Evolutionary conservation across 257 asterid species (phyloP).

Genomic region (Petunia secreta): DNA sequence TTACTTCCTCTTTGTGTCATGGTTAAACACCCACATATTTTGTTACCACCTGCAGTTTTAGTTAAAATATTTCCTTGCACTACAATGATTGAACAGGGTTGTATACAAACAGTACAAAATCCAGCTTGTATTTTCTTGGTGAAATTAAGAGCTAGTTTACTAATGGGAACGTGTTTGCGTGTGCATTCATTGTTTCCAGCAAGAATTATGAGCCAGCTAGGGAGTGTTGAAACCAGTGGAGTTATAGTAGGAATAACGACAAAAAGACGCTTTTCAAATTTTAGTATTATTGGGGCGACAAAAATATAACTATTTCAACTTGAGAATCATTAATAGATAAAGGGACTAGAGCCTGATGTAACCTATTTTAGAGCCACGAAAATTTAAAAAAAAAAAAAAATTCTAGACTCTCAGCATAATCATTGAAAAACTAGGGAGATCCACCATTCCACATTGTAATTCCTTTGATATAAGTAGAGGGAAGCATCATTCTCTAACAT

Average conservation of each 20-base stretch:
- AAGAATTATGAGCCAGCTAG: conserved; percentile 18
- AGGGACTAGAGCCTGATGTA: conserved; percentile 1
- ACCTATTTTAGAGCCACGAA: not conserved
- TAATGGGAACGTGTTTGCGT: not conserved
- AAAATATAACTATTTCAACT: not conserved
- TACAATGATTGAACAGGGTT: not conserved
- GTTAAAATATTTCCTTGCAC: no score
- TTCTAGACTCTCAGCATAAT: not conserved
- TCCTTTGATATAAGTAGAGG: conserved; percentile 1
- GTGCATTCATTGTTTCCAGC: not conserved
- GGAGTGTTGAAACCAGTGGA: not conserved
- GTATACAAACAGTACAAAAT: not conserved
- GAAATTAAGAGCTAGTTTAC: not conserved
- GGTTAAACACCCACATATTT: no score
- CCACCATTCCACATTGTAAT: not conserved
- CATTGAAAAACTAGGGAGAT: not conserved
- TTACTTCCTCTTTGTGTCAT: no score
- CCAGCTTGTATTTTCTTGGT: not conserved
- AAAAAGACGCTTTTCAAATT: not conserved
- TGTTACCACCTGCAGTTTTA: no score
- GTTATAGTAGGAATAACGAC: conserved; percentile 14
- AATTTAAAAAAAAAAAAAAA: not conserved
- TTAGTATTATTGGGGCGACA: conserved; percentile 19
- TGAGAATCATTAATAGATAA: not conserved
- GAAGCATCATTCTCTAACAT: not conserved